Base-by-base conservation (phyloP, 345 rosid genomes). In the Streptanthus diversifolius region DNA sequence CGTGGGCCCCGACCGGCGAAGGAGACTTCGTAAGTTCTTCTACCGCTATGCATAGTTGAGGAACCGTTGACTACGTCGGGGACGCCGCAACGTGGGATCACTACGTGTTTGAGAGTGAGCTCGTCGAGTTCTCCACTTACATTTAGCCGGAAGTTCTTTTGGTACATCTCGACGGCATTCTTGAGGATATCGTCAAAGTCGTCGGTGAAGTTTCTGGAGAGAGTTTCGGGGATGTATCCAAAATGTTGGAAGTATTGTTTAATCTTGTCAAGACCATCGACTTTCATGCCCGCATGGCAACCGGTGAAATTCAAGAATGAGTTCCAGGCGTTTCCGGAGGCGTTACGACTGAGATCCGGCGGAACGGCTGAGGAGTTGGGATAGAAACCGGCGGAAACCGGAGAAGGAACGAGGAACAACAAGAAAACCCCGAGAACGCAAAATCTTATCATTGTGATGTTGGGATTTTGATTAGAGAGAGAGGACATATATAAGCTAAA, bases 31-130 rank as follows among this genome's bases (percentile, higher is more conserved):
- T 41, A 70, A 47, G 69, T 3, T 3, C 54, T 77, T 66, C 71
- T 63, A 24, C 80, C 84, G 57, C 90, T 87, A 72, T 81, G 89
- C 98, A 93, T 93, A 2, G 84, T 66, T 1, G 89, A 82, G 1
- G 95, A 67, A 3, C 98, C 97, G 82, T 93, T 93, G 68, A 93
- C 81, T 10, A 93, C 73, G 61, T 93, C 98, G 8, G 98, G 85
- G 71, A 85, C 83, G 13, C 98, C 97, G 71, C 98, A 93, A 55
- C 97, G 81, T 1, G 98, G 96, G 32, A 70, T 79, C 7, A 81
- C 66, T 49, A 93, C 79, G 63, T 82, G 88, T 55, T 75, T 47
- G 3, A 93, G 55, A 4, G 98, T 93, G 36, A 77, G 72, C 5
- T 73, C 71, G 27, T 93, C 96, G 70, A 93, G 95, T 39, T 78